Base-by-base conservation (phyloP, 2,329 filamentous ascomycete species). In the Alternaria hordeiaustralica region DNA sequence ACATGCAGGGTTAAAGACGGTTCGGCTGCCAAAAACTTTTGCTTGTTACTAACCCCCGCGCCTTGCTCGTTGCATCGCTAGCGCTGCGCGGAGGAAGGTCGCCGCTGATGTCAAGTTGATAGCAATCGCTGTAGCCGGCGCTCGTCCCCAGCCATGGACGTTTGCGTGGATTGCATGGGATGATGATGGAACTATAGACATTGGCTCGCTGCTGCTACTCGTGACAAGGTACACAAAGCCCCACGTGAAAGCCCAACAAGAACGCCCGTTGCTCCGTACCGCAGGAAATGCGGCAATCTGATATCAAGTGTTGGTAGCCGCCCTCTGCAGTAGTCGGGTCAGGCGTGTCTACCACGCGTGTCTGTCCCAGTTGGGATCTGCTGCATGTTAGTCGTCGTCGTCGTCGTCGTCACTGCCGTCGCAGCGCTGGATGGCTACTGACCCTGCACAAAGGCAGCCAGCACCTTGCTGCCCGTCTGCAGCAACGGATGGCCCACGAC, bases 391-490 rank as follows among this genome's bases (percentile, higher is more conserved):
- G 72, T 57, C 20, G 23, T 15, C 7, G 5, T 23, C 20, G 23
- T 15, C 7, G 5, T 23, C 36, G 36, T 41, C 36, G 36, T 41
- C 36, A 41, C 36, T 8, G 5, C 20, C 12, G 13, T 4, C n/a
- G 21, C 11, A 23, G 26, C 15, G 20, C 28, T 12, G 6, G 30
- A 49, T 18, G 46, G 50, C 13, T n/a, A 74, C 78, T 71, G 78
- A 97, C 94, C 96, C 84, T 99, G 96, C 77, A 99, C 94, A 84
- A 98, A 99, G 28, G 93, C 92, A 12, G 94, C 95, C 74, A 99
- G 82, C 62, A 99, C 96, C 83, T 98, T 97, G 82, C 94, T 97
- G 56, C 96, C 96, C 28, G 96, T 99, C 87, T 99, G 96, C 82
- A 99, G 83, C 75, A 99, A 85, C 73, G 96, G 96, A 81, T 99